phyloP scores from a whole-genome alignment of 179 eudicot species.

The Actinidia polygama region DNA sequence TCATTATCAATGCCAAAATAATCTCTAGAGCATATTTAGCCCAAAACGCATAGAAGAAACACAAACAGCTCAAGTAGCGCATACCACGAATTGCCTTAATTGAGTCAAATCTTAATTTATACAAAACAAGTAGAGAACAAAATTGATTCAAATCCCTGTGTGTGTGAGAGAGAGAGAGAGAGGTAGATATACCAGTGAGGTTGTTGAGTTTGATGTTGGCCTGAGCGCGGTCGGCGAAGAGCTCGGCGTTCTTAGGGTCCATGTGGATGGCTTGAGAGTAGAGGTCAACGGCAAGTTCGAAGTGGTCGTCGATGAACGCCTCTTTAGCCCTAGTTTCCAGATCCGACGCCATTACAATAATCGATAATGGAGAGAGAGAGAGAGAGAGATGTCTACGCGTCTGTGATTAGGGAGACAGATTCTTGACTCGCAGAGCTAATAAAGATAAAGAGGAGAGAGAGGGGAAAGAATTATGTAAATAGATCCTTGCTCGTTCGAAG shows the following conservation, averaged over 20 bases:
- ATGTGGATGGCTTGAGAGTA: slow-evolving; percentile 73
- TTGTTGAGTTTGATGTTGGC: slow-evolving; percentile 76
- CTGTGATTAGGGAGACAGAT: no score
- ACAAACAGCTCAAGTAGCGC: background rate
- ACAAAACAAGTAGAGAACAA: background rate
- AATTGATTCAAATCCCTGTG: background rate
- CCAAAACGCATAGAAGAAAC: background rate
- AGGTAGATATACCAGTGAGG: slow-evolving; percentile 61
- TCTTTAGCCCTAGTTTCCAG: slow-evolving; percentile 67
- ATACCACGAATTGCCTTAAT: background rate
- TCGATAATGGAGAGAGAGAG: background rate
- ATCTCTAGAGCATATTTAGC: background rate
- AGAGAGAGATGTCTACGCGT: no score
- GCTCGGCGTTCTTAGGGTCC: slow-evolving; percentile 63
- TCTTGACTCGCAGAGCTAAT: no score
- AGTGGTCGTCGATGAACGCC: slow-evolving; percentile 94
- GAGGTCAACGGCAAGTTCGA: slow-evolving; percentile 80
- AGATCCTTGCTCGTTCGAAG: no score
- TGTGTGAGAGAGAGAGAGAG: background rate
- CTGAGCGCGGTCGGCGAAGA: slow-evolving; percentile 88
- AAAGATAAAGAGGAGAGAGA: no score
- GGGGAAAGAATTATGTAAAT: no score
- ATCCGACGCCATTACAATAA: slow-evolving; percentile 57
- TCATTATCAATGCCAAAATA: background rate
- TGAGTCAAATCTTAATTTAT: background rate